phyloP scores from a whole-genome alignment of 2,329 filamentous ascomycete species.

The Chaetomium sp. region DNA sequence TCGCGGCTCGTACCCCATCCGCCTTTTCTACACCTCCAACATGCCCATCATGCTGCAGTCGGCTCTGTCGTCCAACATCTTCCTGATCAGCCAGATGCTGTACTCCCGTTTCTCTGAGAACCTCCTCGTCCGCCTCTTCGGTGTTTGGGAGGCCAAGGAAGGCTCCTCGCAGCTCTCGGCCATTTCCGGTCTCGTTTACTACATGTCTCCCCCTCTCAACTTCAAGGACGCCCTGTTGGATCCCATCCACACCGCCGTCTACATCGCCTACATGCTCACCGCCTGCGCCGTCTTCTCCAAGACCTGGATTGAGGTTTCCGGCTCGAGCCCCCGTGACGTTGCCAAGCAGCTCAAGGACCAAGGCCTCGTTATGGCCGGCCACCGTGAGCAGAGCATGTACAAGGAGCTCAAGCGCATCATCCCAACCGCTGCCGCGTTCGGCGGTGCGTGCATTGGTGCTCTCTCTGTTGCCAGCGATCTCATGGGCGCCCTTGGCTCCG shows the following conservation, averaged over 20 bases:
- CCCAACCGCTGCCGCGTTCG: conserved; percentile 94
- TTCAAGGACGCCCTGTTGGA: conserved; percentile 95
- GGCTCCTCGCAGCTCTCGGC: conserved; percentile 94
- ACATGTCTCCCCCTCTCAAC: conserved; percentile 98
- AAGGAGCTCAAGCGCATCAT: conserved; percentile 99
- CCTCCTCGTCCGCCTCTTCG: conserved; percentile 92
- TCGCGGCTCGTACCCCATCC: conserved; percentile 94
- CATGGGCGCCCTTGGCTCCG: conserved; percentile 89
- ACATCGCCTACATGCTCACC: conserved; percentile 95
- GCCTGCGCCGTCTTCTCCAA: conserved; percentile 95
- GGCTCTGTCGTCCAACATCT: conserved; percentile 96
- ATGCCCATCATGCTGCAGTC: conserved; percentile 99
- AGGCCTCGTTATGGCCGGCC: conserved; percentile 97
- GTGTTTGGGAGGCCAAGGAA: conserved; percentile 97
- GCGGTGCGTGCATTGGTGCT: conserved; percentile 97
- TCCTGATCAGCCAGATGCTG: conserved; percentile 98
- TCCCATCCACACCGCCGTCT: conserved; percentile 91
- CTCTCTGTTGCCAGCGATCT: conserved; percentile 94
- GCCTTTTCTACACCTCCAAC: conserved; percentile 99
- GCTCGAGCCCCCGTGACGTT: conserved; percentile 93
- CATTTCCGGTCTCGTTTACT: conserved; percentile 91
- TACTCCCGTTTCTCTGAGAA: conserved; percentile 99
- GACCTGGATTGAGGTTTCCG: conserved; percentile 99
- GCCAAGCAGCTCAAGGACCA: conserved; percentile 99
- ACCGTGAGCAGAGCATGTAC: conserved; percentile 99